Percentiles rank a stretch among this genome's conserved stretches.
Evolutionary conservation across 2,329 filamentous ascomycete genomes (phyloP).

Genomic region (Hymenoscyphus occultus): DNA sequence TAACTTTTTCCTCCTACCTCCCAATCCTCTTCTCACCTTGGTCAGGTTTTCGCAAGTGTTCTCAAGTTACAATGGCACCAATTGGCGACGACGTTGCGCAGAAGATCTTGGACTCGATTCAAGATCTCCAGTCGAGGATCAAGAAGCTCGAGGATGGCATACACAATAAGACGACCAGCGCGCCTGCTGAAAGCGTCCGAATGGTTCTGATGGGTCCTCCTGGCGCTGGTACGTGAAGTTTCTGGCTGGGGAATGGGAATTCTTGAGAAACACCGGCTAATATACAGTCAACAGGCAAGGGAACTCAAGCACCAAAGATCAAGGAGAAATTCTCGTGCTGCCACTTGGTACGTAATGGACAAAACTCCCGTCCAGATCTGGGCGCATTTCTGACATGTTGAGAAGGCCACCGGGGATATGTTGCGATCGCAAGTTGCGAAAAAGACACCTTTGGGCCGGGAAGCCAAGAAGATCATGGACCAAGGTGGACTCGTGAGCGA

Average conservation of each 20-base stretch:
- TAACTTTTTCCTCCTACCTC: conserved; percentile 9
- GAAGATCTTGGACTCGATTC: conserved; percentile 79
- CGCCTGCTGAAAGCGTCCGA: conserved; percentile 67
- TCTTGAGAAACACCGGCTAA: conserved; percentile 25
- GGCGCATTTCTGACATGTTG: conserved; percentile 27
- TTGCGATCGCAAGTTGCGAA: conserved; percentile 96
- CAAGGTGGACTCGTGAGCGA: conserved; percentile 95
- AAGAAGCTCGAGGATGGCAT: conserved; percentile 78
- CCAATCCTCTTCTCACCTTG: conserved; percentile 26
- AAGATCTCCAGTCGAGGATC: conserved; percentile 81
- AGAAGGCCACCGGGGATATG: conserved; percentile 96
- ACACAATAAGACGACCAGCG: conserved; percentile 47
- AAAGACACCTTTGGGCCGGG: conserved; percentile 89
- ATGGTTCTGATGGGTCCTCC: conserved; percentile 98
- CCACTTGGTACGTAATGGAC: conserved; percentile 70
- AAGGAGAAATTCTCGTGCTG: conserved; percentile 98
- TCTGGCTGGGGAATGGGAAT: background rate
- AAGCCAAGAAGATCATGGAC: conserved; percentile 99
- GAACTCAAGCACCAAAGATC: conserved; percentile 95
- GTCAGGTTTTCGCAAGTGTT: conserved; percentile 25
- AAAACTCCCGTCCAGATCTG: background rate
- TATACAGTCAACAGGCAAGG: conserved; percentile 69
- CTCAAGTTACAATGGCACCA: conserved; percentile 70
- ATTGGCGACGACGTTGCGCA: conserved; percentile 78
- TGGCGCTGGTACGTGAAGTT: conserved; percentile 74